phyloP scores from a whole-genome alignment of 495 filamentous ascomycete species.

The Copromyces sp. region DNA sequence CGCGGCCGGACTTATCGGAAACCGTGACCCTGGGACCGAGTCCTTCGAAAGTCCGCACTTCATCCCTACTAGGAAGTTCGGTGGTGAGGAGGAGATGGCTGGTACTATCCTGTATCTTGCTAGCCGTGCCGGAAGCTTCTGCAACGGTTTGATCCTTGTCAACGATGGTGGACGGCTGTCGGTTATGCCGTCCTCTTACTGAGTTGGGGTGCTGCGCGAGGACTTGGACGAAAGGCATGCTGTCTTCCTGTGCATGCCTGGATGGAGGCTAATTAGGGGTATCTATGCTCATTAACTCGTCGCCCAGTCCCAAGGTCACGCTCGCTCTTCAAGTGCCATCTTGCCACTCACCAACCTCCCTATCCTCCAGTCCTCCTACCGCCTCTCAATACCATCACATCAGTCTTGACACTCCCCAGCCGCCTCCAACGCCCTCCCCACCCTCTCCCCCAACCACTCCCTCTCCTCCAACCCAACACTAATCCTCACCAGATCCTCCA shows the following conservation, averaged over 20 bases:
- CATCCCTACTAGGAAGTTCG: conserved; percentile 43
- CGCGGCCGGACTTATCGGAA: conserved; percentile 27
- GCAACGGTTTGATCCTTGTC: conserved; percentile 46
- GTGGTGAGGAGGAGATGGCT: conserved; percentile 48
- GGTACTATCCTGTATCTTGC: conserved; percentile 46
- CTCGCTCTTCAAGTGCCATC: neutral
- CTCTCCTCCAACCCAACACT: conserved; percentile 20
- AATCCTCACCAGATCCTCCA: conserved; percentile 21
- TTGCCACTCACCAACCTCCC: neutral
- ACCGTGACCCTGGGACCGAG: conserved; percentile 34
- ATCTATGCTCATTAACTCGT: neutral
- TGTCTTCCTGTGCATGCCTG: neutral
- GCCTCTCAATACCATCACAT: neutral
- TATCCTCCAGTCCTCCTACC: neutral
- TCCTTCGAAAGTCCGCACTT: conserved; percentile 16
- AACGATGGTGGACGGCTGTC: conserved; percentile 47
- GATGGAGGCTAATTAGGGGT: neutral
- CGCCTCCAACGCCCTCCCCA: conserved; percentile 6
- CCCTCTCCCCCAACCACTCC: conserved; percentile 13
- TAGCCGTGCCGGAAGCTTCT: conserved; percentile 46
- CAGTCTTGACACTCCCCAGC: neutral
- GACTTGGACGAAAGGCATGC: neutral
- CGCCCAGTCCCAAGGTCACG: neutral
- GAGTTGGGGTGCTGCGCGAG: neutral
- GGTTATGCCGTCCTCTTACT: conserved; percentile 37